A percentile compares a stretch with the other conserved stretches of the same genome.
These are phyloP conservation scores for Diaporthe batatas DNA, from an alignment of 2,329 filamentous ascomycete genomes.

Conservation along the genomic window DNA sequence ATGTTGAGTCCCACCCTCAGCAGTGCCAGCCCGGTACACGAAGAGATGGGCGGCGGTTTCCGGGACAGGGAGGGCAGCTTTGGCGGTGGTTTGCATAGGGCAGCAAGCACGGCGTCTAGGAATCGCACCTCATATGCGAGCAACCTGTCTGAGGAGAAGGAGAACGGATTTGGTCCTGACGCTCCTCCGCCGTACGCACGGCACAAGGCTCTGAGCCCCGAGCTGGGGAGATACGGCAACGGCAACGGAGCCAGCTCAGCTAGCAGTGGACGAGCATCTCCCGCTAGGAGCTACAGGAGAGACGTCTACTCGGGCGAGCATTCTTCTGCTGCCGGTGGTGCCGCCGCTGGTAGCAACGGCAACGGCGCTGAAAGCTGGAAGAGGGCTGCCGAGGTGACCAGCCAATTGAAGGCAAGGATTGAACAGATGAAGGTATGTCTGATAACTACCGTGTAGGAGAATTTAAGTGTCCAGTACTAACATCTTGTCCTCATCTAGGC, in stretches of 20 bases:
- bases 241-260: constrained; percentile 60
- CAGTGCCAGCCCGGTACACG: constrained; percentile 65
- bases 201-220: constrained; percentile 67
- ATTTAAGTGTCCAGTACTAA: constrained; percentile 7
- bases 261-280: constrained; percentile 71
- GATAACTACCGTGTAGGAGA: neutral
- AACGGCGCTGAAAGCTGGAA: constrained; percentile 93
- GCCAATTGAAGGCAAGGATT: constrained; percentile 95
- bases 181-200: constrained; percentile 55
- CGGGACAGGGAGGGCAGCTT: constrained; percentile 36
- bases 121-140: constrained; percentile 75
- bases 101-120: constrained; percentile 47
- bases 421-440: constrained; percentile 91
- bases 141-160: constrained; percentile 80
- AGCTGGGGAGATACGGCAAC: constrained; percentile 54
- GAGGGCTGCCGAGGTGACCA: constrained; percentile 95
- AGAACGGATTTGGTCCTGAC: constrained; percentile 62
- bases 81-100: constrained; percentile 35
- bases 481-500: constrained; percentile 23
- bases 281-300: constrained; percentile 67
- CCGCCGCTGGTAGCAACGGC: constrained; percentile 41
- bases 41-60: constrained; percentile 64
- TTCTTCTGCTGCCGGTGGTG: constrained; percentile 42
- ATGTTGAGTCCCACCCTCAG: constrained; percentile 45
- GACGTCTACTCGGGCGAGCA: constrained; percentile 47